These are phyloP conservation scores for Globisporangium cystogenes DNA, from an alignment of 352 stramenopile species.

Conservation along the genomic window DNA sequence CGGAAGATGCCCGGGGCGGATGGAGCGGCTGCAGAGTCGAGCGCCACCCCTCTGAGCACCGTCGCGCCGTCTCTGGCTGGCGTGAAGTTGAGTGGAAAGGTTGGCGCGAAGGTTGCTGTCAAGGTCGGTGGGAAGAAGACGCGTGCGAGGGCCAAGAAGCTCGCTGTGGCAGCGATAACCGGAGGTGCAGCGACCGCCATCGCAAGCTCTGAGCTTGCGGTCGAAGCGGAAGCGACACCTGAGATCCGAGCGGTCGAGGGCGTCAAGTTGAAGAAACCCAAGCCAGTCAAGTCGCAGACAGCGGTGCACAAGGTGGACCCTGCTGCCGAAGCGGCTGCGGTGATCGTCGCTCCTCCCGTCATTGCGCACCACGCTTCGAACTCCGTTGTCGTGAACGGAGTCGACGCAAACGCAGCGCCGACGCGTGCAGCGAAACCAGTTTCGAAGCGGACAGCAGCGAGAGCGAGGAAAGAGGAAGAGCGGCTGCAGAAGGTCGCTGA, in stretches of 20 bases:
- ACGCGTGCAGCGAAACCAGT: neutral
- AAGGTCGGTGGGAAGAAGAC: neutral
- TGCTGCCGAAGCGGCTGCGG: neutral
- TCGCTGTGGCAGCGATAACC: neutral
- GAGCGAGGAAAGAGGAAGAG: slow-evolving; percentile 2
- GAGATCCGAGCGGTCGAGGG: too few relatives aligned
- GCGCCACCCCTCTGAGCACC: too few relatives aligned
- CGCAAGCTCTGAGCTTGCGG: too few relatives aligned
- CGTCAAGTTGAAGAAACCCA: too few relatives aligned
- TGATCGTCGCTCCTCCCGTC: neutral
- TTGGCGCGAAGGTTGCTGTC: neutral
- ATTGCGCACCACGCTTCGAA: neutral
- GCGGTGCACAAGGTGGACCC: too few relatives aligned
- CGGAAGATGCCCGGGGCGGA: too few relatives aligned
- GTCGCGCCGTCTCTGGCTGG: too few relatives aligned
- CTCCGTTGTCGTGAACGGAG: neutral
- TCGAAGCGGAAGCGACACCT: too few relatives aligned
- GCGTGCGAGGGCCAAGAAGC: neutral
- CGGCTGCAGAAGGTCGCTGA: neutral
- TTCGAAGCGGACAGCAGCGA: neutral
- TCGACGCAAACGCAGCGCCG: too few relatives aligned
- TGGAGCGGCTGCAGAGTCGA: too few relatives aligned
- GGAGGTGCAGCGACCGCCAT: too few relatives aligned
- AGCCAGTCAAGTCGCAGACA: too few relatives aligned
- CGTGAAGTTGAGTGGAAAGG: neutral